Evolutionary conservation across 805 yeast species (phyloP).

Genomic region (Jamesozyma gamospora): DNA sequence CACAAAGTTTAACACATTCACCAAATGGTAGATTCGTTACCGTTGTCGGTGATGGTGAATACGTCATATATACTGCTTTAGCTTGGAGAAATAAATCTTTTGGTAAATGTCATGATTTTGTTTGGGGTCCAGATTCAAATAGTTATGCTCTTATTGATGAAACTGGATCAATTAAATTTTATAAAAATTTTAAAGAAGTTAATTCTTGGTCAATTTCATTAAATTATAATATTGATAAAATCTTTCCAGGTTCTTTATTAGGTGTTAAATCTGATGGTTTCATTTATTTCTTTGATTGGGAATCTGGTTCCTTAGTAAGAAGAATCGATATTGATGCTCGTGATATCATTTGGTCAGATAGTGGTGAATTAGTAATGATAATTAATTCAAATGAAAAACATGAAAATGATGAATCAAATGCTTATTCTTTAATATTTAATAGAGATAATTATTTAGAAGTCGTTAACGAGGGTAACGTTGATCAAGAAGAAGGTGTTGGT

Average conservation of each 20-base stretch:
- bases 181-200: conserved; percentile 77
- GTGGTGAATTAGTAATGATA: conserved; percentile 80
- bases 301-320: conserved; percentile 69
- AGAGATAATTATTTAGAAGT: conserved; percentile 58
- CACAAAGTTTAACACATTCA: conserved; percentile 77
- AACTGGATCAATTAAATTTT: conserved; percentile 53
- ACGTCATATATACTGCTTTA: conserved; percentile 87
- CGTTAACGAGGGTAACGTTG: conserved; percentile 44
- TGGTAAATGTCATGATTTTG: conserved; percentile 84
- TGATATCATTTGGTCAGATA: conserved; percentile 85
- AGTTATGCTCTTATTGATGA: conserved; percentile 76
- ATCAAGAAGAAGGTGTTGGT: conserved; percentile 82
- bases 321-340: conserved; percentile 78
- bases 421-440: conserved; percentile 69
- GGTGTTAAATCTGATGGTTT: conserved; percentile 80
- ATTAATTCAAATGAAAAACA: conserved; percentile 42
- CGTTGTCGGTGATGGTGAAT: conserved; percentile 97
- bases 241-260: conserved; percentile 81
- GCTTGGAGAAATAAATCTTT: conserved; percentile 97
- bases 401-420: conserved; percentile 33
- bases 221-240: conserved; percentile 63
- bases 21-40: conserved; percentile 97
- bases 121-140: conserved; percentile 89
- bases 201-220: conserved; percentile 53
- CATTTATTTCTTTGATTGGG: conserved; percentile 91